Evolutionary conservation across 768 basidiomycete genomes (phyloP), one percentile per base, ranked within the genome.

Genomic region (Suillus clintonianus): DNA sequence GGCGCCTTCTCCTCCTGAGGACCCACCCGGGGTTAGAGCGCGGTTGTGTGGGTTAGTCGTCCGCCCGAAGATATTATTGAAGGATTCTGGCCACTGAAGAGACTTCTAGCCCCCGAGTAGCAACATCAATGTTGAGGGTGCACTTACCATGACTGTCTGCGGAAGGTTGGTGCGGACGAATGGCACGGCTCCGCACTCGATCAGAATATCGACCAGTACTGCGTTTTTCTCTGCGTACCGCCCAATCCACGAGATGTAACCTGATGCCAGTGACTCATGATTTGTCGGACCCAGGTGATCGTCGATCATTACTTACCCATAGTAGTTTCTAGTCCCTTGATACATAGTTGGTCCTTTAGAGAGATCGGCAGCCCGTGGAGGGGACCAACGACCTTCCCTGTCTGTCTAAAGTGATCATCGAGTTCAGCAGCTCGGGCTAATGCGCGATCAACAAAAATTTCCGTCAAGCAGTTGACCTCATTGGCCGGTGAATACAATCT

Each of bases 1-100:
- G 0, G 92, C 91, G 36, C 90, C 90, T 77, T 95, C 94, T 36
- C 94, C 94, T 7, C 94, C 94, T 3, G 89, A 91, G 0, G 92
- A 94, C 1, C 94, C 94, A 13, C 93, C 94, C 5, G 80, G 77
- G 8, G 90, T 92, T 48, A 92, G 79, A n/a, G 81, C 80, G 13
- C 89, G 84, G 72, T 94, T 93, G 70, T 82, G 79, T 0, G 93
- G 93, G 69, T 95, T 94, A 14, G 77, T 70, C 0, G 94, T 95
- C 59, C 91, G 81, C 1, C 93, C 94, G 68, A 90, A 95, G 30
- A 94, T 80, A 65, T 87, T 76, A 70, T 95, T 95, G 78, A 81
- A 86, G 0, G 91, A 89, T 72, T 97, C 94, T 1, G 83, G 80
- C 84, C 88, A 91, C 92, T 91, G 68, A 2, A 61, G 4, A 48